These are phyloP conservation scores for Diaporthe amygdali DNA, from an alignment of 2,329 filamentous ascomycete species.

Conservation along the genomic window DNA sequence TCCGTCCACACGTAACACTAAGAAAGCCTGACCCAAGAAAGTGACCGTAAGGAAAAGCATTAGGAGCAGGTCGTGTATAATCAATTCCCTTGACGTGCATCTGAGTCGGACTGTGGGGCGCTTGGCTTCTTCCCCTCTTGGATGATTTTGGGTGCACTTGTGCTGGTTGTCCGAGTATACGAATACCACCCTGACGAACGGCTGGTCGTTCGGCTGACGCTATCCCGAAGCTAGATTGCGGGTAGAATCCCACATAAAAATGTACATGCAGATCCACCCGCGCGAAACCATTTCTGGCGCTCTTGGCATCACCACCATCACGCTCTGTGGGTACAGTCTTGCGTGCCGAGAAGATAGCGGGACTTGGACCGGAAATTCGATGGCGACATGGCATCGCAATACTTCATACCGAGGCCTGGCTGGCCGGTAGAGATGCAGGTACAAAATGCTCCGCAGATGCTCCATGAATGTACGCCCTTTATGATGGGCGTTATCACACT, in stretches of 20 bases:
- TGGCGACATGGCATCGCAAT: constrained; percentile 2
- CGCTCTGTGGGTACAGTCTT: constrained; percentile 12
- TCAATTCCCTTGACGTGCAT: neutral
- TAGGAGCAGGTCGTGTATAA: neutral
- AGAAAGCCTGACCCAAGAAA: too few species aligned
- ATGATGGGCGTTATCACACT: neutral
- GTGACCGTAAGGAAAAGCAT: too few species aligned
- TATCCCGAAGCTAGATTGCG: constrained; percentile 11
- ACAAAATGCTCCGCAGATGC: neutral
- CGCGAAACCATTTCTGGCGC: constrained; percentile 3
- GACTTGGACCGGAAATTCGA: constrained; percentile 15
- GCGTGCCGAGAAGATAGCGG: constrained; percentile 10
- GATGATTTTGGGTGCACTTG: too few species aligned
- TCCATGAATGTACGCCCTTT: neutral
- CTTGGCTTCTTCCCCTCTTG: neutral
- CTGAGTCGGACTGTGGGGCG: neutral
- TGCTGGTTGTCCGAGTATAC: too few species aligned
- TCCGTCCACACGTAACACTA: too few species aligned
- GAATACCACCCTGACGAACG: neutral
- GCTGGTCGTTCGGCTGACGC: neutral
- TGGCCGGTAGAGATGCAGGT: neutral
- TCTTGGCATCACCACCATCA: neutral
- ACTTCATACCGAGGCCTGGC: neutral
- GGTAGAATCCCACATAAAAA: neutral
- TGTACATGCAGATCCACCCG: neutral